These are phyloP conservation scores for Ceratobasidium sp. DNA, from an alignment of 1,284 basidiomycete genomes.

Conservation along the genomic window DNA sequence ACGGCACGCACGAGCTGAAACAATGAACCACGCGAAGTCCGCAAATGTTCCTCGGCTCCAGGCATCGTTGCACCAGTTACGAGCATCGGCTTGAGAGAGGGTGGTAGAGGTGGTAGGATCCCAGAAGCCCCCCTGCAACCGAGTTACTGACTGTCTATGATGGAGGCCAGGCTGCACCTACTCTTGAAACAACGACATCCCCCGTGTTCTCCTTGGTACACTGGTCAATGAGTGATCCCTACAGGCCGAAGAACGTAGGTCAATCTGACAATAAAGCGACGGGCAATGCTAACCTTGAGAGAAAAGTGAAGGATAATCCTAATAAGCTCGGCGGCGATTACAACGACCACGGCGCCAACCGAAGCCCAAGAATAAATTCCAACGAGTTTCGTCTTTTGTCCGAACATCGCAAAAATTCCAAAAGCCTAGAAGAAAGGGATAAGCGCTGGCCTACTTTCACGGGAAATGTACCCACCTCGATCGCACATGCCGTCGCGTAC, in stretches of 20 bases:
- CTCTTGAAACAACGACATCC: constrained; percentile 29
- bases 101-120: constrained; percentile 23
- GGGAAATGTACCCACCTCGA: constrained; percentile 1
- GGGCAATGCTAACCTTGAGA: constrained; percentile 19
- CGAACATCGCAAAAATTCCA: constrained; percentile 35
- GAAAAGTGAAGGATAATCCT: constrained; percentile 40
- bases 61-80: constrained; percentile 35
- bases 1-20: constrained; percentile 32
- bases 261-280: neutral
- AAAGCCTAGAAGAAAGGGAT: neutral
- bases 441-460: no score
- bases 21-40: constrained; percentile 44
- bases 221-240: constrained; percentile 32
- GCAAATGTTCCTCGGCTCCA: constrained; percentile 39
- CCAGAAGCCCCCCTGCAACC: constrained; percentile 28
- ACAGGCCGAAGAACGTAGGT: neutral
- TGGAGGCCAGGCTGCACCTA: neutral
- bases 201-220: constrained; percentile 41
- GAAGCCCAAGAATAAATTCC: constrained; percentile 42
- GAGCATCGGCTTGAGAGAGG: constrained; percentile 1
- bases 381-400: constrained; percentile 29
- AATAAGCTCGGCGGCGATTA: constrained; percentile 38
- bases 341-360: constrained; percentile 31
- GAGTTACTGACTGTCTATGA: neutral
- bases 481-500: constrained; percentile 29